These are phyloP conservation scores for Inga oerstediana DNA, from an alignment of 306 rosid genomes.

Conservation along the genomic window DNA sequence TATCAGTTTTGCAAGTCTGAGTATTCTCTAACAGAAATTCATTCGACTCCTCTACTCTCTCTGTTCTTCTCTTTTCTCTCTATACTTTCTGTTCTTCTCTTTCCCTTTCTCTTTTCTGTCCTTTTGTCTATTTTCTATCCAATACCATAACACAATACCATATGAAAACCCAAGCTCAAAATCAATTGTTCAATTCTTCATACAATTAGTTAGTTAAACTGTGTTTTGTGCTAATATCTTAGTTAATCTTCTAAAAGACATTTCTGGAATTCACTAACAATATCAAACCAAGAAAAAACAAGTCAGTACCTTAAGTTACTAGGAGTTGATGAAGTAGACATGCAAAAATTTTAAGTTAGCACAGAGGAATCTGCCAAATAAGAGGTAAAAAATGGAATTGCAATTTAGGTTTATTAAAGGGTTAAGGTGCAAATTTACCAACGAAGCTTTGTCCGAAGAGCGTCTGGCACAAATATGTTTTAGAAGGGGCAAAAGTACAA, in stretches of 20 bases:
- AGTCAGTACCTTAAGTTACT: not conserved
- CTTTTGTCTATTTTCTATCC: too few relatives aligned
- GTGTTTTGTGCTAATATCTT: constrained; percentile 22
- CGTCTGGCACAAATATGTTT: too few relatives aligned
- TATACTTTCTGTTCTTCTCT: too few relatives aligned
- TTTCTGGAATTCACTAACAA: not conserved
- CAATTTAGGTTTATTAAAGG: not conserved
- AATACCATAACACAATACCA: not conserved
- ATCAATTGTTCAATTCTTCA: constrained; percentile 17
- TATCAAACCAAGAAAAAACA: not conserved
- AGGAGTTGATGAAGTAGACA: not conserved
- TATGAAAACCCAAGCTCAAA: constrained; percentile 27
- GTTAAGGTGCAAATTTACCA: too few relatives aligned
- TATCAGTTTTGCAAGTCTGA: too few relatives aligned
- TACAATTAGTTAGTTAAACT: constrained; percentile 19
- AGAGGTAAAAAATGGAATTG: not conserved
- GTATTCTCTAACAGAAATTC: too few relatives aligned
- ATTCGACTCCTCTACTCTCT: too few relatives aligned
- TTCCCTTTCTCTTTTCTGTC: too few relatives aligned
- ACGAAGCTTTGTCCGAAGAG: too few relatives aligned
- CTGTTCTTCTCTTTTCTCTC: too few relatives aligned
- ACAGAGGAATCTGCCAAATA: not conserved
- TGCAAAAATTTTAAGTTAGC: not conserved
- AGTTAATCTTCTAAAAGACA: constrained; percentile 14
- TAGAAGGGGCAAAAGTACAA: too few relatives aligned